Conservation (phyloP, 2,329 filamentous ascomycete genomes). For the Cladophialophora carrionii region DNA sequence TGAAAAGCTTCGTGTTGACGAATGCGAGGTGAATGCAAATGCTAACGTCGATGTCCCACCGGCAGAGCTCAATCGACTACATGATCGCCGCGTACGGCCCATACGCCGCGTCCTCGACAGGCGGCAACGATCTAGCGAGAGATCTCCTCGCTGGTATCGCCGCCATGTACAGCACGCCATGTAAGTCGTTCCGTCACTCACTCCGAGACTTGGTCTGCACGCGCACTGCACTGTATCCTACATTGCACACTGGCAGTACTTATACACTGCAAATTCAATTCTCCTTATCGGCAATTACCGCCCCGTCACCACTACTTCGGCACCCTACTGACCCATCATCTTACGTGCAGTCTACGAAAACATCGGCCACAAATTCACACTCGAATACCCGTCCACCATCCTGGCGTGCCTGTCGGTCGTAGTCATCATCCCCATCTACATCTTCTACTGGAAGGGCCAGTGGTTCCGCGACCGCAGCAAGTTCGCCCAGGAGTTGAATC, state of each 20-base stretch:
- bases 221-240: too few relatives aligned
- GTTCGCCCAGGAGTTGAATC: slow-evolving; percentile 65
- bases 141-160: slow-evolving; percentile 66
- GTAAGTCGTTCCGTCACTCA: slow-evolving; percentile 39
- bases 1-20: neutral
- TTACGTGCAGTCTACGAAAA: slow-evolving; percentile 48
- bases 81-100: slow-evolving; percentile 68
- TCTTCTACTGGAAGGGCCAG: slow-evolving; percentile 68
- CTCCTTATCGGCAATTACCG: too few relatives aligned
- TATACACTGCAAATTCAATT: too few relatives aligned
- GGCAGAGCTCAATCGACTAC: slow-evolving; percentile 66
- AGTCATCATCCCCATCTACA: slow-evolving; percentile 65
- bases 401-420: slow-evolving; percentile 63
- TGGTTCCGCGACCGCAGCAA: slow-evolving; percentile 61
- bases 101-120: slow-evolving; percentile 66
- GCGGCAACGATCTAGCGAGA: slow-evolving; percentile 66
- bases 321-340: neutral
- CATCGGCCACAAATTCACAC: slow-evolving; percentile 50
- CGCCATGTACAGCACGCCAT: slow-evolving; percentile 61
- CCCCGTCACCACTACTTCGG: neutral
- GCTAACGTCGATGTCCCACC: neutral
- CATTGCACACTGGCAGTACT: too few relatives aligned
- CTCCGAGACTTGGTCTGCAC: too few relatives aligned
- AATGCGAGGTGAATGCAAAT: slow-evolving; percentile 22
- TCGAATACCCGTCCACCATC: slow-evolving; percentile 57